Conservation (phyloP, 257 asterid genomes). For the Solanum commersonii region DNA sequence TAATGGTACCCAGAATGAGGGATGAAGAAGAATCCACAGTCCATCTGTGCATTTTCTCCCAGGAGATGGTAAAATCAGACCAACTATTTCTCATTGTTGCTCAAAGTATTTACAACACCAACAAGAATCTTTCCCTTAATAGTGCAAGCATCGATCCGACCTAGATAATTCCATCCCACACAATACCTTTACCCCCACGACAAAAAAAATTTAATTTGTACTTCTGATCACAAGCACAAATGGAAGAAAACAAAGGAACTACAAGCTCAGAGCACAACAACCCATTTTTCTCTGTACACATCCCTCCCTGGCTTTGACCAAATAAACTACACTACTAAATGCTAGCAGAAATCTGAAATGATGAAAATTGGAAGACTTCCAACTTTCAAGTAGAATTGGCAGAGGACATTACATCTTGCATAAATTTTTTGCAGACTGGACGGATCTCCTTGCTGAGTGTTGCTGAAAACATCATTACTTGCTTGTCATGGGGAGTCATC, state of each 20-base stretch:
- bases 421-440: conserved; percentile 90
- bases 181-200: background rate
- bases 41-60: conserved; percentile 43
- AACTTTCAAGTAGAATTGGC: conserved; percentile 62
- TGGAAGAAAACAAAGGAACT: background rate
- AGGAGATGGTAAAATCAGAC: conserved; percentile 18
- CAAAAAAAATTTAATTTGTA: background rate
- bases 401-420: conserved; percentile 93
- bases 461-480: conserved; percentile 97
- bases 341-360: conserved; percentile 38
- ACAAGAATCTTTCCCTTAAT: background rate
- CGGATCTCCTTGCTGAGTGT: conserved; percentile 94
- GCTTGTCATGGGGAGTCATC: conserved; percentile 94
- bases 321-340: conserved; percentile 10
- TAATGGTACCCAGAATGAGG: conserved; percentile 50
- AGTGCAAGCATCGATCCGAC: background rate
- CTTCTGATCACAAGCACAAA: background rate
- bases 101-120: conserved; percentile 3
- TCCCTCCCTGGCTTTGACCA: background rate
- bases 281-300: background rate
- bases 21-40: conserved; percentile 23
- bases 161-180: background rate
- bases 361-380: conserved; percentile 39
- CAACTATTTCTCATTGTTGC: conserved; percentile 14
- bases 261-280: conserved; percentile 1